Evolutionary conservation across 2,329 filamentous ascomycete species (phyloP), one percentile per base, ranked within the genome.

Genomic region (Ambrosiella xylebori): DNA sequence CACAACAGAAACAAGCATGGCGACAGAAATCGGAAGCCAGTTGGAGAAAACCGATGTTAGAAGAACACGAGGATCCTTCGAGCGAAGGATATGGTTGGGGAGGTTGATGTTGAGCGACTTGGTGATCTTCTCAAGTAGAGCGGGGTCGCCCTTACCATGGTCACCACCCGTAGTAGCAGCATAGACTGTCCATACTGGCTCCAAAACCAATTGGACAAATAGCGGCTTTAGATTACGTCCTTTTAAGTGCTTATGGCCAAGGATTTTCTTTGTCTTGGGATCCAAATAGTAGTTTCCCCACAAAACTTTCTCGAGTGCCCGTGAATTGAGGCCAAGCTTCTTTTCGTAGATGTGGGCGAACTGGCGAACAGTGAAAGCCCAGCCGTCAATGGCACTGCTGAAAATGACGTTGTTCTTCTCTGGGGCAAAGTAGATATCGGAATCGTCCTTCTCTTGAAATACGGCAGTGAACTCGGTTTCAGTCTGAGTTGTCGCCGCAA

Each of bases 401-500:
- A 98, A 98, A 63, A 98, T 97, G 69, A 98, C 93, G 66, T 98
- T 98, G 70, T 96, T 96, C 71, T 91, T 95, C 67, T 98, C 93
- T 0, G 93, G 93, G 0, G 93, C 88, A 71, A 98, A 98, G 69
- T 98, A 98, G 35, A 98, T 83, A 68, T 96, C 90, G 68, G 97
- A 90, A 66, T 98, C 93, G 65, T 96, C 90, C 64, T 83, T 82
- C 68, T 97, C 93, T 68, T 96, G 84, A 64, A 88, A 98, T 59
- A 84, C 78, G 4, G 77, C 74, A 15, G 66, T 64, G 12, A 54
- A 45, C 17, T 67, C 66, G 59, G 81, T 80, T 65, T 81, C 85
- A 12, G 80, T 78, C 1, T 80, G 13, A 17, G 7, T 47, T 1
- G 82, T 78, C 1, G 85, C 85, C 61, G 80, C 87, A 52, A 90